phyloP scores from a whole-genome alignment of 2,329 filamentous ascomycete genomes.

The Pseudogymnoascus verrucosus region DNA sequence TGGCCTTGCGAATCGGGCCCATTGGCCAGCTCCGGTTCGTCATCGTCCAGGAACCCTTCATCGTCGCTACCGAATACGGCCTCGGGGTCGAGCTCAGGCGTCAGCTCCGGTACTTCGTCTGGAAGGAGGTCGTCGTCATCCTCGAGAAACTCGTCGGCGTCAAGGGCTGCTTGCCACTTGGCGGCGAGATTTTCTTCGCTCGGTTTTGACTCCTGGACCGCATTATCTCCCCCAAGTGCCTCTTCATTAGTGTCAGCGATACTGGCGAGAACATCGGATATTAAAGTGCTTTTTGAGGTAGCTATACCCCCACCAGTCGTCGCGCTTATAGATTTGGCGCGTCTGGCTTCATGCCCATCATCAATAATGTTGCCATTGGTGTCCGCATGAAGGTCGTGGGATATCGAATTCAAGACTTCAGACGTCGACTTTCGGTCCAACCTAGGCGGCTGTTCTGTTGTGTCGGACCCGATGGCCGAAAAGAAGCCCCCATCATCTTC shows the following conservation, averaged over 20 bases:
- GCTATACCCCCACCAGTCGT: slow-evolving; percentile 21
- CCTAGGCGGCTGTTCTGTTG: slow-evolving; percentile 23
- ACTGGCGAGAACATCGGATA: slow-evolving; percentile 20
- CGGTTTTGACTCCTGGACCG: neutral
- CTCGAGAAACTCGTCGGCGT: slow-evolving; percentile 55
- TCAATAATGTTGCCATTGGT: slow-evolving; percentile 15
- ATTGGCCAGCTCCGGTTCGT: slow-evolving; percentile 17
- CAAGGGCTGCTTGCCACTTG: slow-evolving; percentile 77
- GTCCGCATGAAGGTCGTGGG: slow-evolving; percentile 26
- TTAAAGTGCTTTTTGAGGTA: slow-evolving; percentile 21
- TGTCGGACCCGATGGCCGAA: slow-evolving; percentile 23
- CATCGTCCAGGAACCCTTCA: slow-evolving; percentile 70
- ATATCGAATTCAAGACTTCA: slow-evolving; percentile 51
- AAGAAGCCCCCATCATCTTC: slow-evolving; percentile 53
- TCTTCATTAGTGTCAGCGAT: slow-evolving; percentile 31
- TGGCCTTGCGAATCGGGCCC: slow-evolving; percentile 20
- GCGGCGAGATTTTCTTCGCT: slow-evolving; percentile 62
- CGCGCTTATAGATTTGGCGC: slow-evolving; percentile 15
- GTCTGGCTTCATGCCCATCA: slow-evolving; percentile 13
- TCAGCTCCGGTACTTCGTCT: slow-evolving; percentile 38
- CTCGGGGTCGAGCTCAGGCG: slow-evolving; percentile 49
- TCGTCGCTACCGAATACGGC: slow-evolving; percentile 75
- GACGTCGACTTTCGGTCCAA: slow-evolving; percentile 64
- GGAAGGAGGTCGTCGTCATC: slow-evolving; percentile 52
- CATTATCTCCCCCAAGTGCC: slow-evolving; percentile 13